Base-by-base conservation (phyloP, 768 basidiomycete genomes). In the Sporobolomyces phaffii region DNA sequence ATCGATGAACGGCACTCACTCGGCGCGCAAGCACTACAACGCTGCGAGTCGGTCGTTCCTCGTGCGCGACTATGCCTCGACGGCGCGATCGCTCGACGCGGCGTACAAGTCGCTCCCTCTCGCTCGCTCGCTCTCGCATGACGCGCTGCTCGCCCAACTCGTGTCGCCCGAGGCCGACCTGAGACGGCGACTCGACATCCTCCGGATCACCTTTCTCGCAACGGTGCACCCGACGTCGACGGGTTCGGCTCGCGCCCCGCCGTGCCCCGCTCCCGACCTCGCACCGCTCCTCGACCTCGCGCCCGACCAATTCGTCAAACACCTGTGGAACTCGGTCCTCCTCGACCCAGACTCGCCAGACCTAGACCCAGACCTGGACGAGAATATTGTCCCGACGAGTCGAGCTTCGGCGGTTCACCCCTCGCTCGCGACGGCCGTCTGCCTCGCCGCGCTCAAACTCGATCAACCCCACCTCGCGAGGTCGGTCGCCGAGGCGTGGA, bases 381-480 rank as follows among this genome's bases (percentile, higher is more conserved):
- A 65, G 62, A 60, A 64, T 29, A 68, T 72, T 49, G 28, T 72
- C 54, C 59, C 70, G 29, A 43, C 62, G 6, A 49, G 60, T 17
- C 14, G n/a, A 3, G 70, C 63, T 6, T 47, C 65, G 1, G 51
- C 53, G 36, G 48, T 72, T 14, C 70, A 72, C 34, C 70, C 70
- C 2, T 61, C 70, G 9, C 54, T 72, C 60, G 54, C 48, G 26
- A 45, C 58, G 49, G 33, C 70, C 28, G 65, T 72, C 62, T 41
- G 50, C 18, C 60, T 72, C 49, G 65, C 62, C 20, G 70, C 70
- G 1, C 58, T 72, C 62, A 67, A 68, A 56, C 53, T 72, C 28
- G 63, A 64, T 24, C 28, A 64, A 24, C 62, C 65, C 6, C 11
- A n/a, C 3, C 20, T 20, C 8, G 70, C 70, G 1, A 54, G 63